Conservation (phyloP, 306 rosid species). For the Quercus aquifolioides region DNA sequence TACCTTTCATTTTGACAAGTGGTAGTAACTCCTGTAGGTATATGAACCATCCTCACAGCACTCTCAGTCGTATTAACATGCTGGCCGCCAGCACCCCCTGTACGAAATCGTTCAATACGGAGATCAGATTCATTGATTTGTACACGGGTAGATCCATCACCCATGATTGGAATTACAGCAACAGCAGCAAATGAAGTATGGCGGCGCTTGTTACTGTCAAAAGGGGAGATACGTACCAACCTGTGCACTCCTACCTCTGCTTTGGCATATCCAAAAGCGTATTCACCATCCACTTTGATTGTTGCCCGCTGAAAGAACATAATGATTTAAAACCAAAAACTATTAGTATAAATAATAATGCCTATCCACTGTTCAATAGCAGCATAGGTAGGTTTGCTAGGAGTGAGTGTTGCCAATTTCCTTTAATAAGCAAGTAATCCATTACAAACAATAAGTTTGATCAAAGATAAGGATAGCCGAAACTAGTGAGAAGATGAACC, state of each 20-base stretch:
- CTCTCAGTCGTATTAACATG: conserved; percentile 91
- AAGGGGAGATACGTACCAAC: conserved; percentile 92
- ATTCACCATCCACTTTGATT: conserved; percentile 88
- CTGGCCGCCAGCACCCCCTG: conserved; percentile 98
- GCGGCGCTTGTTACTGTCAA: conserved; percentile 85
- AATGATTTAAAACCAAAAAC: conserved; percentile 25
- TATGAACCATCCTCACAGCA: conserved; percentile 85
- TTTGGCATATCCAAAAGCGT: conserved; percentile 97
- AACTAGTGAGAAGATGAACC: conserved; percentile 65
- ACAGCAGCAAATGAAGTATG: conserved; percentile 99
- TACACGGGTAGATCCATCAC: conserved; percentile 61
- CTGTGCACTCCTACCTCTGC: conserved; percentile 98
- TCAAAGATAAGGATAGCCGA: conserved; percentile 1
- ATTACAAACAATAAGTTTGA: not conserved
- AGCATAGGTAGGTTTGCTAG: not conserved
- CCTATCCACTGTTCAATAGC: not conserved
- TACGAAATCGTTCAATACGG: conserved; percentile 82
- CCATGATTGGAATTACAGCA: conserved; percentile 86
- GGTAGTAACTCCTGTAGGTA: conserved; percentile 92
- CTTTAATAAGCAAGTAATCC: not conserved
- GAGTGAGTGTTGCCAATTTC: not conserved
- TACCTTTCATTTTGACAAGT: conserved; percentile 97
- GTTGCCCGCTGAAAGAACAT: conserved; percentile 78
- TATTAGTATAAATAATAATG: not conserved
- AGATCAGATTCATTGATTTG: conserved; percentile 93